Evolutionary conservation across 2,329 filamentous ascomycete species (phyloP), one percentile per base, ranked within the genome.

Genomic region (Esteya vermicola): DNA sequence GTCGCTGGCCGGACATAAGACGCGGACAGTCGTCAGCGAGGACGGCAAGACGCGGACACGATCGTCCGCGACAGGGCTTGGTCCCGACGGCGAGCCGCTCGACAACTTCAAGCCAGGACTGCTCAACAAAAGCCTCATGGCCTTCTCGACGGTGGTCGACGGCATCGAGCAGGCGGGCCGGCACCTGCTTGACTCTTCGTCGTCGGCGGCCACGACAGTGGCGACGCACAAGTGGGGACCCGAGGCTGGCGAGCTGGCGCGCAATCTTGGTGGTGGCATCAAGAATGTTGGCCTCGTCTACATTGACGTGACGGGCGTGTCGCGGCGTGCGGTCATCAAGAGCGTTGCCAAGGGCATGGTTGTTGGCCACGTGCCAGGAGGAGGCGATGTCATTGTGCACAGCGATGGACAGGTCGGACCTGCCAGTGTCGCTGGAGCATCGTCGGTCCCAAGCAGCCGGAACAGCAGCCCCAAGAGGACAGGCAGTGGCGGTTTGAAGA

Each of bases 211-310:
- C 20, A 85, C 77, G 27, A 84, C 80, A 1, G 79, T 95, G 38
- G 85, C 96, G 4, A 73, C 78, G n/a, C 91, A 96, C 59, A 79
- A 77, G 46, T 98, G 88, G 65, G 91, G 91, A 5, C 55, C 72
- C 2, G 85, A 98, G 59, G 91, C 91, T 0, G 85, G 86, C 14
- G 70, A 78, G 27, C 67, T 96, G 14, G 80, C 85, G 2, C 69
- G 70, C 32, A 70, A 83, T 39, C 60, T 98, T 18, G 83, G 85
- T 1, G 80, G 85, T 6, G 89, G 88, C 20, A 78, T 95, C 52
- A 94, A 91, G 68, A 98, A 96, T 49, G 91, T 96, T 8, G 91
- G 88, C 6, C 68, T 98, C 22, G 91, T 98, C 25, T 98, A 98
- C 56, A 94, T 98, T 45, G 91, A 98, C 51, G 89, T 93, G 2